Evolutionary conservation across 2,329 filamentous ascomycete species (phyloP).

Genomic region (Neofusicoccum ribis): DNA sequence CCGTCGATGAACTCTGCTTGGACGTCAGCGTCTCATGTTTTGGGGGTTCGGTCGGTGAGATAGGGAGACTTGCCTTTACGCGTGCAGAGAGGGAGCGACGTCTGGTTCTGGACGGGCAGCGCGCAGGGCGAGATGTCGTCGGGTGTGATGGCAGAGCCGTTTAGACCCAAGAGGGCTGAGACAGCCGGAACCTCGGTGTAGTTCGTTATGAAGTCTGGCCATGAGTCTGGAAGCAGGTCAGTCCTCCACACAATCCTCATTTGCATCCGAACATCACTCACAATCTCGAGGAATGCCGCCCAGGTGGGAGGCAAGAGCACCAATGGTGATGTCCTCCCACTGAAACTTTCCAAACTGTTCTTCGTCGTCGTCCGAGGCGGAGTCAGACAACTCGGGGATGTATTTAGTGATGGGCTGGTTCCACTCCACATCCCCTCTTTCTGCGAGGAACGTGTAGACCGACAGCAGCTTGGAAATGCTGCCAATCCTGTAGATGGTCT

Average conservation of each 20-base stretch:
- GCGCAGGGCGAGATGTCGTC: too few species aligned
- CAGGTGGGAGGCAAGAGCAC: conserved; percentile 17
- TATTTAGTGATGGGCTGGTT: conserved; percentile 43
- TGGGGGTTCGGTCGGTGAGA: background rate
- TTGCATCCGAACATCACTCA: background rate
- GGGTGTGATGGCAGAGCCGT: too few species aligned
- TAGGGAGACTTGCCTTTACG: too few species aligned
- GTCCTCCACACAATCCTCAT: background rate
- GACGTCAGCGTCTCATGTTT: too few species aligned
- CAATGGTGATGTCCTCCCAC: conserved; percentile 22
- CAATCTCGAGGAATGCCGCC: conserved; percentile 2
- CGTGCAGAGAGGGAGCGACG: too few species aligned
- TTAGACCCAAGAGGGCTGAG: too few species aligned
- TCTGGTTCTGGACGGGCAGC: too few species aligned
- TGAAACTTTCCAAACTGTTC: background rate
- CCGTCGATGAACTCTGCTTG: conserved; percentile 38
- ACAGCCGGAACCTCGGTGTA: too few species aligned
- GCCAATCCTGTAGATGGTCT: conserved; percentile 44
- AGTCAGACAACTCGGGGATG: conserved; percentile 37
- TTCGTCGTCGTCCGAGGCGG: background rate
- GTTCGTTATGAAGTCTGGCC: background rate
- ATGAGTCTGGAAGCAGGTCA: background rate
- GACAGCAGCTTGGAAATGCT: conserved; percentile 51
- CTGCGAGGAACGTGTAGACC: conserved; percentile 45
- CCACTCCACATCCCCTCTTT: conserved; percentile 44